Conservation (phyloP, 2,329 filamentous ascomycete species). For the Aureobasidium lini region DNA sequence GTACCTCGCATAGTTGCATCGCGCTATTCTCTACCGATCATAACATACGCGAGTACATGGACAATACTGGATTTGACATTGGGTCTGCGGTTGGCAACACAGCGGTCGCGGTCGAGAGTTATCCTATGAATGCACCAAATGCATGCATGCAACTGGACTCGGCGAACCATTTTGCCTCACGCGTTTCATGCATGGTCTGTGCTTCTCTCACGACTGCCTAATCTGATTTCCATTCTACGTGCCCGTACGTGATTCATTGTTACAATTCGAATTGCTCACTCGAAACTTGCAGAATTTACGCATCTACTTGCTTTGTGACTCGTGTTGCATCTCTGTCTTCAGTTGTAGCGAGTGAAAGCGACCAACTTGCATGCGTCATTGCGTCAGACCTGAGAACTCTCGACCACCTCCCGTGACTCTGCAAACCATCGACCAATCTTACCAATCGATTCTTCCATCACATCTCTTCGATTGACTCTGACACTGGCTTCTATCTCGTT, state of each 20-base stretch:
- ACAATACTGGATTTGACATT: background rate
- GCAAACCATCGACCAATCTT: background rate
- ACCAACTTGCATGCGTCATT: background rate
- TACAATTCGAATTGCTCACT: background rate
- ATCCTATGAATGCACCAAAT: background rate
- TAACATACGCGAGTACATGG: background rate
- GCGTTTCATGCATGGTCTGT: slow-evolving; percentile 7
- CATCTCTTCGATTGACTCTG: background rate
- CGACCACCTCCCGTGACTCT: background rate
- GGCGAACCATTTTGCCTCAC: background rate
- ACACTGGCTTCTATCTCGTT: background rate
- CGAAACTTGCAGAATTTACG: too few species aligned
- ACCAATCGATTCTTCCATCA: background rate
- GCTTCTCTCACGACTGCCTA: background rate
- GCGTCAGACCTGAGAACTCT: background rate
- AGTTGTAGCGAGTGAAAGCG: background rate
- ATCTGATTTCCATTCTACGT: background rate
- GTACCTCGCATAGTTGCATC: background rate
- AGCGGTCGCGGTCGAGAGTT: background rate
- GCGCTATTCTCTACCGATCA: background rate
- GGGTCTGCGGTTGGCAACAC: background rate
- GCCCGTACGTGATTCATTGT: background rate
- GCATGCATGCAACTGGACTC: background rate
- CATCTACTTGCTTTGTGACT: too few species aligned
- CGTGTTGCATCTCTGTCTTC: too few species aligned